A percentile compares a stretch with the other conserved stretches of the same genome.
These are phyloP conservation scores for Ogataea pignaliae DNA, from an alignment of 805 yeast species.

Conservation along the genomic window DNA sequence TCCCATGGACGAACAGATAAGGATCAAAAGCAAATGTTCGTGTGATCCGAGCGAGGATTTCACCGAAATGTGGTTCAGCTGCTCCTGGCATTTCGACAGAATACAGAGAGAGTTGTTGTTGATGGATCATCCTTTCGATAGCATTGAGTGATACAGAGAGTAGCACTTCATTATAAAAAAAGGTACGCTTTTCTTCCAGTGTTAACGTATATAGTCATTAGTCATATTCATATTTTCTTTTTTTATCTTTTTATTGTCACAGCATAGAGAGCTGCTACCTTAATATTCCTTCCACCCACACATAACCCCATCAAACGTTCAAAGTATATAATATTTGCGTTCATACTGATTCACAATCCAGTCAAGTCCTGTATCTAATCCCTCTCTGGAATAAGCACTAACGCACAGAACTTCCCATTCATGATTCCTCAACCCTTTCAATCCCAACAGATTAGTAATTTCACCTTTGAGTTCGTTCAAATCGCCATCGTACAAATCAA, in stretches of 20 bases:
- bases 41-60: constrained; percentile 70
- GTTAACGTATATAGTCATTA: no score
- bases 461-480: constrained; percentile 11
- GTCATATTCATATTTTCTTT: no score
- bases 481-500: constrained; percentile 47
- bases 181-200: no score
- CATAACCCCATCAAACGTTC: no score
- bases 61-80: constrained; percentile 45
- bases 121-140: no score
- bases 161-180: no score
- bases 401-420: constrained; percentile 39
- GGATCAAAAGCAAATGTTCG: constrained; percentile 55
- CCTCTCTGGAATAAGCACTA: constrained; percentile 45
- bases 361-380: constrained; percentile 36
- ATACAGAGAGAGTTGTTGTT: neutral
- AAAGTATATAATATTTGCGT: constrained; percentile 33
- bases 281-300: no score
- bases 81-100: constrained; percentile 31
- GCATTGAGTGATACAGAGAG: no score
- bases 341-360: constrained; percentile 40
- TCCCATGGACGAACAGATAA: constrained; percentile 57
- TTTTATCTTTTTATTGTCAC: no score
- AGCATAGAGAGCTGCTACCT: no score
- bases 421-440: constrained; percentile 34
- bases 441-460: constrained; percentile 24